phyloP scores from a whole-genome alignment of 495 filamentous ascomycete species.

The Penicillium goetzii region DNA sequence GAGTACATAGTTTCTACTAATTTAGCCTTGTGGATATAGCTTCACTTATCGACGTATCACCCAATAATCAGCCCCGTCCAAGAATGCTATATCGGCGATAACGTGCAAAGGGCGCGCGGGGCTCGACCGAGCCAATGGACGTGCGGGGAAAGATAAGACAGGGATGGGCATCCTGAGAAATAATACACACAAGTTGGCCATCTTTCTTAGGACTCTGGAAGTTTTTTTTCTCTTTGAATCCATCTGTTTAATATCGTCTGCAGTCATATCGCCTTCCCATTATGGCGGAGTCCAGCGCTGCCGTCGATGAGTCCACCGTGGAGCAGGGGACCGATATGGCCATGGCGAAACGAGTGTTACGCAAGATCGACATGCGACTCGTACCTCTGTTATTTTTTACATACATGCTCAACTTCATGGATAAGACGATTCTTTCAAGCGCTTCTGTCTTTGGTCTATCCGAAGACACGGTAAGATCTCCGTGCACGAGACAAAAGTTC shows the following conservation, averaged over 20 bases:
- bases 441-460: conserved; percentile 54
- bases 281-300: conserved; percentile 15
- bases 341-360: conserved; percentile 30
- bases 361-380: conserved; percentile 54
- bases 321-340: conserved; percentile 19
- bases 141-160: conserved; percentile 29
- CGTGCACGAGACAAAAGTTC: not conserved
- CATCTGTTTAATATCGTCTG: too few relatives aligned
- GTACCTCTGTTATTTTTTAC: conserved; percentile 46
- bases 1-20: not conserved
- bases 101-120: conserved; percentile 8
- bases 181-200: not conserved
- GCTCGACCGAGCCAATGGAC: conserved; percentile 16
- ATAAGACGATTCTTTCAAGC: conserved; percentile 60
- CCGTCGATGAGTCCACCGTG: conserved; percentile 8
- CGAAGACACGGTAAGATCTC: conserved; percentile 39
- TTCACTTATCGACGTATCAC: not conserved
- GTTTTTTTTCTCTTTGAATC: not conserved
- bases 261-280: not conserved
- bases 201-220: not conserved
- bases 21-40: not conserved
- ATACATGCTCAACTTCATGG: conserved; percentile 53
- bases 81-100: conserved; percentile 13
- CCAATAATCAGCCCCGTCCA: not conserved
- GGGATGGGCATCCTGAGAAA: not conserved